Percentiles rank a stretch among this genome's conserved stretches.
Conservation (phyloP, 768 basidiomycete species). For the Leccinum truebloodii region DNA sequence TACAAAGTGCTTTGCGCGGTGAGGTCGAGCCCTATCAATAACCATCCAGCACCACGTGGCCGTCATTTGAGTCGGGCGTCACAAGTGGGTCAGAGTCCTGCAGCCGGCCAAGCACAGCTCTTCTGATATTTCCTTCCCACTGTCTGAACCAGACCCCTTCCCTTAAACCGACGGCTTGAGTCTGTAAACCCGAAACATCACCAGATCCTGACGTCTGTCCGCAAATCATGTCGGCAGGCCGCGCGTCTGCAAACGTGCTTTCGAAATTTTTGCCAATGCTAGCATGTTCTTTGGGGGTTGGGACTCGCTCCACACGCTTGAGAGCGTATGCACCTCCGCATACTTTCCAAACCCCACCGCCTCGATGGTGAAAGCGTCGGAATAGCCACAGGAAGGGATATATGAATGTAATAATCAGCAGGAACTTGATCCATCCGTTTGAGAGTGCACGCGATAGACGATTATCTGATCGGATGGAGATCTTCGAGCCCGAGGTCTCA, state of each 20-base stretch:
- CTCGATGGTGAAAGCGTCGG: constrained; percentile 61
- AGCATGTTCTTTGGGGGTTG: constrained; percentile 6
- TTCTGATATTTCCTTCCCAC: constrained; percentile 71
- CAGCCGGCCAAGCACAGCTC: constrained; percentile 52
- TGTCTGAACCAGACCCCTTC: constrained; percentile 80
- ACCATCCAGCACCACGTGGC: constrained; percentile 25
- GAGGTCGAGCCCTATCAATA: constrained; percentile 10
- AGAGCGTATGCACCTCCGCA: constrained; percentile 78
- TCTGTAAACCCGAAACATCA: constrained; percentile 31
- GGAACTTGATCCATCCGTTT: constrained; percentile 67
- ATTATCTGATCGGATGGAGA: constrained; percentile 71
- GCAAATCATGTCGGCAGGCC: not conserved
- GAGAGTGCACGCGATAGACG: constrained; percentile 65
- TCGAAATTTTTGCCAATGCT: constrained; percentile 4
- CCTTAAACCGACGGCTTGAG: constrained; percentile 53
- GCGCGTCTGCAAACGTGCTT: constrained; percentile 7
- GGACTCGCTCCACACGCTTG: constrained; percentile 41
- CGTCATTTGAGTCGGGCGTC: constrained; percentile 26
- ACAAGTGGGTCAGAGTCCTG: constrained; percentile 36
- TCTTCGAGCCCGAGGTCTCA: constrained; percentile 42
- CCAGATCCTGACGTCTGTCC: constrained; percentile 25
- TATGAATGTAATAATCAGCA: constrained; percentile 67
- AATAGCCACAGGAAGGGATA: constrained; percentile 84
- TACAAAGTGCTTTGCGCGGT: too few species aligned
- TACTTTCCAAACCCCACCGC: constrained; percentile 76